Base-by-base conservation (phyloP, 257 asterid genomes). In the Solanum pimpinellifolium region DNA sequence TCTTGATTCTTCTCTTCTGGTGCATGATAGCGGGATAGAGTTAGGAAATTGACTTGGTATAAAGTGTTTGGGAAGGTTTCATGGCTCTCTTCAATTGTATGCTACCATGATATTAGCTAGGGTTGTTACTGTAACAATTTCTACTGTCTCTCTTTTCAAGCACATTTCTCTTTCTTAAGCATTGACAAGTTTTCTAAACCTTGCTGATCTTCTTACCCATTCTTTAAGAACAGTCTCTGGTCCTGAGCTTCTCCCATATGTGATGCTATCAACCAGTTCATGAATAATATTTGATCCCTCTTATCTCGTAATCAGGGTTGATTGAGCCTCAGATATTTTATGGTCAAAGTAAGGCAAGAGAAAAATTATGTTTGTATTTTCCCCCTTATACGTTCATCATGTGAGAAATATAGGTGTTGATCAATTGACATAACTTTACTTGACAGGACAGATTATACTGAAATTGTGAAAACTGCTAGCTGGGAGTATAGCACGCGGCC, bases 401-500 rank as follows among this genome's bases (percentile, higher is more conserved):
- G 85, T 90, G 86, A 89, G 41, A 89, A 77, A 42, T 83, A 59
- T 84, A 69, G 35, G 21, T 78, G 85, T 65, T 88, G 89, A 90
- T 86, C 49, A 87, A 72, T 87, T 91, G 89, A 88, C 91, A 84
- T 85, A 85, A 88, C 82, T 86, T 89, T 68, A 90, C 88, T 91
- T 92, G 92, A 83, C 95, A 97, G 99, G 96, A 97, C 98, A 14
- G 90, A 90, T 89, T 97, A 94, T 88, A 96, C 96, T 12, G 94
- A 94, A 86, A 93, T 88, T 87, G 98, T 93, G 78, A 90, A 94
- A 90, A 95, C 97, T 90, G 98, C 98, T 87, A 91, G 98, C 33
- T 97, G 99, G 99, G 94, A 93, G 29, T 97, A 95, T 90, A 93
- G 96, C 90, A 97, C 99, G 4, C 96, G 90, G 11, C 98, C 99